Evolutionary conservation across 139 green algal genomes (phyloP), one percentile per base, ranked within the genome.

Genomic region (Micractinium conductrix): DNA sequence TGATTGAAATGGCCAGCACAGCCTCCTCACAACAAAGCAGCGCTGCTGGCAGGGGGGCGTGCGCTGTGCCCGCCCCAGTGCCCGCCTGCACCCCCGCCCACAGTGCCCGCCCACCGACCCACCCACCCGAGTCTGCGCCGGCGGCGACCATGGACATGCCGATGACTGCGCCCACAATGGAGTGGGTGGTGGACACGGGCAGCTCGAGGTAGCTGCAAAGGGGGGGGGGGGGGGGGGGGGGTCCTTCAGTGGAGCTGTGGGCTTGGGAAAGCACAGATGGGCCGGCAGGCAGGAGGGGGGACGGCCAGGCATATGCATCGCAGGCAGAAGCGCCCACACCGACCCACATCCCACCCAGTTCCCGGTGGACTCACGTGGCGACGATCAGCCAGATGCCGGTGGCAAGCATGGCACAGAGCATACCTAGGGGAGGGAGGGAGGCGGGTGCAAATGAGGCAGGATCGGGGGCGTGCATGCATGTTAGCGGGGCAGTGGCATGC

Each of bases 341-440:
- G n/a, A n/a, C n/a, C 5, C 60, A 37, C 21, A 2, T 28, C 82
- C 63, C 17, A 37, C 35, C 21, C n/a, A 33, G 4, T 70, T 1
- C 8, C 8, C 1, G 2, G 6, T 30, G 3, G 28, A 21, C 68
- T 74, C 35, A 93, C 55, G 82, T 92, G 87, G 38, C 91, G 88
- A 48, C 90, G 88, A 38, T 50, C 5, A 95, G 70, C 89, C 89
- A 95, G 65, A 91, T 44, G 30, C 87, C 90, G 4, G 92, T 84
- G 0, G 90, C 85, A 1, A 86, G 74, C 44, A 78, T 38, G 33
- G 65, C 19, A 68, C 14, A 14, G 10, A 14, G 48, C 48, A 14
- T 14, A 14, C 10, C 10, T 10, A 58, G 48, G 14, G 48, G 48
- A 58, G 48, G 48, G 48, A 14, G 14, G 48, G 48, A 14, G 48